phyloP scores from a whole-genome alignment of 345 rosid species.

The Punica granatum region DNA sequence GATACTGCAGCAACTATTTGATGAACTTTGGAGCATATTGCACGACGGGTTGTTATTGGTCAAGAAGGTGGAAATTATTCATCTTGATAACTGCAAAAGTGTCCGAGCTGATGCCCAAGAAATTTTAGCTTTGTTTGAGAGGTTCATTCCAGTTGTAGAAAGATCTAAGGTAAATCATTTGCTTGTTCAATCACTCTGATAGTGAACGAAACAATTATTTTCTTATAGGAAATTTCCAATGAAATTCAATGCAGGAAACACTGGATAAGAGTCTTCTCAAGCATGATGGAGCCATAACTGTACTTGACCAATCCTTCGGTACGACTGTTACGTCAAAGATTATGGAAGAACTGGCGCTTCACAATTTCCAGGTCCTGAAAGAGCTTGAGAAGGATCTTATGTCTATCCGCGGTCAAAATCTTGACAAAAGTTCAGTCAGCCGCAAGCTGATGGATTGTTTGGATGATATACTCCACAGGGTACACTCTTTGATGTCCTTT shows the following conservation, averaged over 20 bases:
- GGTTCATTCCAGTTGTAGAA: conserved; percentile 39
- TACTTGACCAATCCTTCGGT: conserved; percentile 19
- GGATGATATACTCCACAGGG: conserved; percentile 45
- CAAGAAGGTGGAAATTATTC: conserved; percentile 48
- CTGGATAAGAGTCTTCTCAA: conserved; percentile 59
- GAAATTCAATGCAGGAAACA: conserved; percentile 46
- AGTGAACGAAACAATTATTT: background rate
- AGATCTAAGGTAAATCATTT: conserved; percentile 51
- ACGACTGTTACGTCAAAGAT: conserved; percentile 40
- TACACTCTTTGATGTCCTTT: conserved; percentile 19
- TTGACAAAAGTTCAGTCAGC: conserved; percentile 36
- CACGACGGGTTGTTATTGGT: conserved; percentile 55
- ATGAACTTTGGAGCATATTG: conserved; percentile 41
- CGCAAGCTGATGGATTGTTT: conserved; percentile 45
- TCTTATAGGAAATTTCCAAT: background rate
- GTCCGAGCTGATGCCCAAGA: conserved; percentile 40
- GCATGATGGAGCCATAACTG: conserved; percentile 26
- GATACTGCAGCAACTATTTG: conserved; percentile 59
- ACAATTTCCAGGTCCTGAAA: conserved; percentile 54
- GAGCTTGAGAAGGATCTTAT: conserved; percentile 50
- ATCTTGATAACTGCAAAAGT: conserved; percentile 44
- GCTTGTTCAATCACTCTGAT: background rate
- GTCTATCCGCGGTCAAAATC: conserved; percentile 25
- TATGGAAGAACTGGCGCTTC: conserved; percentile 33
- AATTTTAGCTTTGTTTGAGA: conserved; percentile 44